Base-by-base conservation (phyloP, 331 rosid species). In the Quercus phellos region DNA sequence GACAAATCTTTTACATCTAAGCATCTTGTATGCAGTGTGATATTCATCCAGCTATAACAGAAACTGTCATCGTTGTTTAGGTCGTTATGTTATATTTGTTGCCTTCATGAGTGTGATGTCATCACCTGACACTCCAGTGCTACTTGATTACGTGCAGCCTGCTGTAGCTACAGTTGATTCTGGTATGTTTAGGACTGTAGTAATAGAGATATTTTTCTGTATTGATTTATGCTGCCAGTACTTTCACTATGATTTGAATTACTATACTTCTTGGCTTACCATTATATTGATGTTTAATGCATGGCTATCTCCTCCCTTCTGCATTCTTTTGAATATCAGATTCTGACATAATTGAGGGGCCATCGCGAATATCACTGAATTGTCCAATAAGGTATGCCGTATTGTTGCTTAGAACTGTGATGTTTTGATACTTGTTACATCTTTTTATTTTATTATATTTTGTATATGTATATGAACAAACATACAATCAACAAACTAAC, bases 311-410 rank as follows among this genome's bases (percentile, higher is more conserved):
- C 59, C 30, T 74, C 19, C 64, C 30, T 46, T 11, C 22, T 34
- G 32, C 2, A 26, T 55, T 72, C 18, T 35, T 67, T 76, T 46
- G 19, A 55, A 60, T 74, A 55, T 66, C 74, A 87, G 94, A 95
- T 93, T 75, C 90, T 34, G 99, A 95, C 71, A 64, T 93, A 77
- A 86, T 90, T 14, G 99, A 91, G 88, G 98, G 98, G 59, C 86
- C 93, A 66, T 95, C 98, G 4, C 89, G 88, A 77, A 89, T 95
- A 85, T 90, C 94, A 67, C 98, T 95, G 68, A 91, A 86, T 87
- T 95, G 99, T 84, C 99, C 98, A 38, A 95, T 95, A 91, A 95
- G 98, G 99, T 95, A 88, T 83, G 81, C 29, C 56, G 30, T 77
- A 70, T 78, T 24, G 77, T 81, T 77, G 74, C 77, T 75, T 82